phyloP scores from a whole-genome alignment of 2,329 filamentous ascomycete species.

The Graphiopsis chlorocephala region DNA sequence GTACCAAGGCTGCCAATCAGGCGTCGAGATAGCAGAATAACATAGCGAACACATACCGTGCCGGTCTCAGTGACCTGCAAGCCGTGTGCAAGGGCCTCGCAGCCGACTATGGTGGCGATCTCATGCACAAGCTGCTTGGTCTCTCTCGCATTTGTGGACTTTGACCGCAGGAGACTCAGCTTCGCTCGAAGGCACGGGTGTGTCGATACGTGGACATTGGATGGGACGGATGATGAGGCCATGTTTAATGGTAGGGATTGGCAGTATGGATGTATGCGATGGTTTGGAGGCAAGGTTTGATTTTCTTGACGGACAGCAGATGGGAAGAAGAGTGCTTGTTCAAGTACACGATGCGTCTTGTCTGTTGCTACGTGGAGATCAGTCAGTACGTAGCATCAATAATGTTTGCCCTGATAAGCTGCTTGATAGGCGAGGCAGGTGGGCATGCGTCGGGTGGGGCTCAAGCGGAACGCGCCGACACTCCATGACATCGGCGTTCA shows the following conservation, averaged over 20 bases:
- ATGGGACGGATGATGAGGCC: slow-evolving; percentile 40
- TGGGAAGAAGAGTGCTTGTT: background rate
- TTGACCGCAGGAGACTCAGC: slow-evolving; percentile 82
- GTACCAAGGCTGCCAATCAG: background rate
- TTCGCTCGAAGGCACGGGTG: slow-evolving; percentile 88
- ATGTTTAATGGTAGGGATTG: slow-evolving; percentile 25
- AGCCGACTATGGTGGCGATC: slow-evolving; percentile 76
- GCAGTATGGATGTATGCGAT: background rate
- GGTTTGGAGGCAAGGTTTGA: background rate
- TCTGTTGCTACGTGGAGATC: slow-evolving; percentile 14
- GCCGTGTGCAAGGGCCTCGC: slow-evolving; percentile 70
- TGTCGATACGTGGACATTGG: slow-evolving; percentile 69
- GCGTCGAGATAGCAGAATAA: no score
- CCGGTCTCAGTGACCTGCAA: slow-evolving; percentile 58
- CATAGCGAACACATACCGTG: slow-evolving; percentile 60
- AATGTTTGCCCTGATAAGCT: slow-evolving; percentile 13
- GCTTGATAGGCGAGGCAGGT: slow-evolving; percentile 14
- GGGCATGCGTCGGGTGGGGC: background rate
- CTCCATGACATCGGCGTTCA: no score
- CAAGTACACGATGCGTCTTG: background rate
- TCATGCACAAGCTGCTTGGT: slow-evolving; percentile 82
- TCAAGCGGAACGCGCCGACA: background rate
- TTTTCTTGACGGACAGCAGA: background rate
- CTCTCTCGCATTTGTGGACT: slow-evolving; percentile 66
- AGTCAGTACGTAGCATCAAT: slow-evolving; percentile 6